Evolutionary conservation across 176 grass and related monocot genomes (phyloP).

Genomic region (Eleusine coracana): DNA sequence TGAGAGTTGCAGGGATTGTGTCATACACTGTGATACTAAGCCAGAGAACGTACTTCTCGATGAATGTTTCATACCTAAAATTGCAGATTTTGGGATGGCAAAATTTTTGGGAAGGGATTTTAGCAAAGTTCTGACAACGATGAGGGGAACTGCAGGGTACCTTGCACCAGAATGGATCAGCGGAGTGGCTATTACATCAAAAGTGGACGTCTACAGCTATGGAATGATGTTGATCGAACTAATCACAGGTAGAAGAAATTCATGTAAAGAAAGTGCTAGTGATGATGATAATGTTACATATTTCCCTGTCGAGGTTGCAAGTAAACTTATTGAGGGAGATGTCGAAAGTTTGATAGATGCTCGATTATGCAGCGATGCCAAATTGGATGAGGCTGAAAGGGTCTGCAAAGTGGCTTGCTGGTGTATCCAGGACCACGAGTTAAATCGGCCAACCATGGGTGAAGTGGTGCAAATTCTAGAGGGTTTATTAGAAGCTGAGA

Average conservation of each 20-base stretch:
- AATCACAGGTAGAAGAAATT: slow-evolving; percentile 43
- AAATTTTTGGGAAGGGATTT: slow-evolving; percentile 51
- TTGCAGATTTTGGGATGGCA: slow-evolving; percentile 50
- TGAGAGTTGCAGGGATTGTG: slow-evolving; percentile 38
- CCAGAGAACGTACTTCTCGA: slow-evolving; percentile 17
- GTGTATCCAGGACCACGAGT: slow-evolving; percentile 32
- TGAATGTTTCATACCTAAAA: slow-evolving; percentile 30
- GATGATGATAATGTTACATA: slow-evolving; percentile 7
- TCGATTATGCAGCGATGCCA: not conserved
- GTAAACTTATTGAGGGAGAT: slow-evolving; percentile 28
- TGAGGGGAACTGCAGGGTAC: slow-evolving; percentile 46
- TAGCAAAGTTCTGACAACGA: slow-evolving; percentile 50
- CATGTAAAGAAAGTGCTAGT: not conserved
- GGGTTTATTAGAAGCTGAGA: slow-evolving; percentile 37
- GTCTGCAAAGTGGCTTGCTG: slow-evolving; percentile 36
- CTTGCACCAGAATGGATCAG: slow-evolving; percentile 39
- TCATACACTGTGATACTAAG: slow-evolving; percentile 52
- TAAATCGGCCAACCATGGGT: slow-evolving; percentile 45
- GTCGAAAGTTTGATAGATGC: slow-evolving; percentile 38
- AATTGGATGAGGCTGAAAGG: slow-evolving; percentile 45
- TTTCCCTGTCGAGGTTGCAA: slow-evolving; percentile 52
- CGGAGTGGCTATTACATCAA: slow-evolving; percentile 41
- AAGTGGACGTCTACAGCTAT: slow-evolving; percentile 59
- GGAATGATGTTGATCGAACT: slow-evolving; percentile 63
- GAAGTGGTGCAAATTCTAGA: slow-evolving; percentile 50